Conservation (phyloP, 2,329 filamentous ascomycete species). For the Clonostachys byssicola region DNA sequence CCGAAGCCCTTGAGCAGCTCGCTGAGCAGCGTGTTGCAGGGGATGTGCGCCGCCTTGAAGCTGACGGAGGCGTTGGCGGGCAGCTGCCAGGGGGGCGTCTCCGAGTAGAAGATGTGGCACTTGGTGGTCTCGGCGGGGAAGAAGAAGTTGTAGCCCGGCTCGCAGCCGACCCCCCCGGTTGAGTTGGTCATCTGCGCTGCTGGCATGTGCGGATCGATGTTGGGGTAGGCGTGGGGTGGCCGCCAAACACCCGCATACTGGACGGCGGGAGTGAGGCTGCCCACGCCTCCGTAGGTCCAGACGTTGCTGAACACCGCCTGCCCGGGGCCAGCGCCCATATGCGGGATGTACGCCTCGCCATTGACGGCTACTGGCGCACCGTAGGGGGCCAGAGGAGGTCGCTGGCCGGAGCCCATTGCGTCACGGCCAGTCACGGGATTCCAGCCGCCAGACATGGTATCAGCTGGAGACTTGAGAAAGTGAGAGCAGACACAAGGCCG, state of each 20-base stretch:
- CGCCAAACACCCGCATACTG: conserved; percentile 31
- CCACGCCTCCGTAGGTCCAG: conserved; percentile 13
- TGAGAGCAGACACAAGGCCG: neutral
- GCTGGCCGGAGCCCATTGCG: conserved; percentile 16
- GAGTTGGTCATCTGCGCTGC: conserved; percentile 52
- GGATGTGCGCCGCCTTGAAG: conserved; percentile 48
- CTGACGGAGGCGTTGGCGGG: conserved; percentile 31
- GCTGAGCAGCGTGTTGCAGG: conserved; percentile 44
- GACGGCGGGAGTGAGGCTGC: neutral
- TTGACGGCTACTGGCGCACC: conserved; percentile 24
- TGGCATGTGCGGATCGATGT: conserved; percentile 38
- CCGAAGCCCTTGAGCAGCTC: conserved; percentile 58
- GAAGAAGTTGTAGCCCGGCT: conserved; percentile 61
- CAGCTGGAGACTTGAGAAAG: neutral
- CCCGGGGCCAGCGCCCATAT: conserved; percentile 25
- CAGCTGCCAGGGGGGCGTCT: conserved; percentile 48
- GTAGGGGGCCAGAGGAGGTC: conserved; percentile 23
- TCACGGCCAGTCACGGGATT: conserved; percentile 34
- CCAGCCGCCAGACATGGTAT: conserved; percentile 30
- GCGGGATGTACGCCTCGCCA: conserved; percentile 30
- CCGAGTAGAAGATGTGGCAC: conserved; percentile 51
- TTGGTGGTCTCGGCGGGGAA: conserved; percentile 55
- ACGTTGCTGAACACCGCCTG: no score
- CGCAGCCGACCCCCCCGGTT: conserved; percentile 52
- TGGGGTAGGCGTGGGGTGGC: conserved; percentile 33